Base-by-base conservation (phyloP, 208 protist genomes). In the Ichthyophonus hoferi region DNA sequence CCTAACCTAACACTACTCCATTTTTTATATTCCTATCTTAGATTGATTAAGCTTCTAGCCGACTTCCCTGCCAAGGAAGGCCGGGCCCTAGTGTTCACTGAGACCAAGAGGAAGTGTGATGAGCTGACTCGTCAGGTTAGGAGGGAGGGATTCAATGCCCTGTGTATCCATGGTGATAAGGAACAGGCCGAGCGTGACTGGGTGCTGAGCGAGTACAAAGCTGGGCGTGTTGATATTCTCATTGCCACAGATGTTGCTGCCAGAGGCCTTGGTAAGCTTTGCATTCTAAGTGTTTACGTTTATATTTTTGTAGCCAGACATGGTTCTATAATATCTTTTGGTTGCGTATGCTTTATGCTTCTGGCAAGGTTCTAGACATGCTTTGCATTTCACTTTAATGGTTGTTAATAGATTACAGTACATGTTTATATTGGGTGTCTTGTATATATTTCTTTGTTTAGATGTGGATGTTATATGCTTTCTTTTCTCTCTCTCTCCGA, bases 181-280 rank as follows among this genome's bases (percentile, higher is more conserved):
- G 79, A 76, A 37, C 96, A 97, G 93, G 2, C 7, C 14, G 94
- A 96, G 58, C 91, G 95, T 87, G 93, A 95, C 31, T 91, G 41
- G 79, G 92, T 94, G 0, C 88, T 97, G 14, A 42, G 40, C 40
- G 39, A 94, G 37, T 97, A 96, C 88, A 93, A 91, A 42, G 14
- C n/a, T 2, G 90, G 93, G 40, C 1, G 37, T 1, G n/a, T 76
- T 79, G 67, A 87, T 77, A 76, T 95, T 38, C 43, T 97, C 33
- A 92, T 97, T 85, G 94, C 94, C 37, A 98, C 96, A 3, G 94
- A 97, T 93, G 94, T 97, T 0, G 95, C 95, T 37, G 92, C 96
- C 17, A 92, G 96, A 85, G 90, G 90, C 40, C 58, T 92, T 35
- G 90, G 81, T 85, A 77, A 0, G 42, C 39, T 81, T 81, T 81